Percentiles rank a stretch among this genome's conserved stretches.
phyloP scores from a whole-genome alignment of 2,329 filamentous ascomycete genomes.

The Diaporthe ampelina region DNA sequence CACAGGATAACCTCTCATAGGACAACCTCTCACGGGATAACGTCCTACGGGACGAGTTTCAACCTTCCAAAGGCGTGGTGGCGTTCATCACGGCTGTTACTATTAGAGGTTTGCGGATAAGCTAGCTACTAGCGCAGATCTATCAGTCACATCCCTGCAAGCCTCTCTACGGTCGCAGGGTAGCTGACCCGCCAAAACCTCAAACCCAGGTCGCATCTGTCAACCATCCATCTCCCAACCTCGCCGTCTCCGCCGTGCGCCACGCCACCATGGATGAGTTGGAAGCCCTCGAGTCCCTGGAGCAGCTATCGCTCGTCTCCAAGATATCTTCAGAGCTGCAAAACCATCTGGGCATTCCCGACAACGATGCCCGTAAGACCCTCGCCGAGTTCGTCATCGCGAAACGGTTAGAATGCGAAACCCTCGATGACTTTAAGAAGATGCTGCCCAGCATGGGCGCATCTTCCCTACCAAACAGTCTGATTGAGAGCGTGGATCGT shows the following conservation, averaged over 20 bases:
- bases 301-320: conserved; percentile 92
- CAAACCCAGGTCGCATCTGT: background rate
- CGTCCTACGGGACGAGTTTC: background rate
- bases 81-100: background rate
- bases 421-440: conserved; percentile 80
- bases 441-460: conserved; percentile 82
- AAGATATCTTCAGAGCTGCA: conserved; percentile 95
- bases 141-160: conserved; percentile 4
- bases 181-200: background rate
- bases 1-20: too few species aligned
- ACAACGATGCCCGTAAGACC: conserved; percentile 75
- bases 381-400: conserved; percentile 97
- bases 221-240: background rate
- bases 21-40: background rate
- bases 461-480: conserved; percentile 84
- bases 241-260: background rate
- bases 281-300: conserved; percentile 87
- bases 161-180: too few species aligned
- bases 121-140: conserved; percentile 15
- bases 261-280: conserved; percentile 83
- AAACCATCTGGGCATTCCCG: conserved; percentile 91
- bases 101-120: background rate
- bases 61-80: too few species aligned
- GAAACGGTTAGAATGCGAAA: conserved; percentile 82
- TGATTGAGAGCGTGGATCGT: conserved; percentile 93